Conservation (phyloP, 192 early-diverging fungal genomes). For the Umbelopsis ramanniana region DNA sequence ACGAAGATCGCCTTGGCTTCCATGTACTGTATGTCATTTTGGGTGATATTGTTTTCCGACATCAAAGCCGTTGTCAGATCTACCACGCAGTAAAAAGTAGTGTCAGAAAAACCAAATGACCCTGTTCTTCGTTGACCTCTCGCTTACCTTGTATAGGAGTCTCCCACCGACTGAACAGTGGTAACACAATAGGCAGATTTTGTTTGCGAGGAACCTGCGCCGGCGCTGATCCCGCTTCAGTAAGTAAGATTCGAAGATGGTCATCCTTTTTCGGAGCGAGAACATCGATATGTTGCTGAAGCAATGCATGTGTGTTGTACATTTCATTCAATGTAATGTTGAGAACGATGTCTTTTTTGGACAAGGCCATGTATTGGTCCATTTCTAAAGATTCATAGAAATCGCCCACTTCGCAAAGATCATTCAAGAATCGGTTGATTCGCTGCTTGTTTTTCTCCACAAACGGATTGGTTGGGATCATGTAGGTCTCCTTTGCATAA, state of each 20-base stretch:
- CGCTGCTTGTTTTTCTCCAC: conserved; percentile 85
- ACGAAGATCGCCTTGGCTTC: conserved; percentile 95
- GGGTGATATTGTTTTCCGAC: conserved; percentile 89
- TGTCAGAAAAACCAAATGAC: not conserved
- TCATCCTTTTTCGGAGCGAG: conserved; percentile 81
- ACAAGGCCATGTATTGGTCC: conserved; percentile 97
- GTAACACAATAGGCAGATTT: conserved; percentile 73
- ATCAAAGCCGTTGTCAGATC: conserved; percentile 66
- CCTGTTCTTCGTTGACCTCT: no score
- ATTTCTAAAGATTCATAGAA: conserved; percentile 97
- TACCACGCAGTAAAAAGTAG: no score
- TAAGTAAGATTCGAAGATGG: conserved; percentile 78
- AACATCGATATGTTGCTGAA: conserved; percentile 81
- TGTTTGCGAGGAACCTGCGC: conserved; percentile 80
- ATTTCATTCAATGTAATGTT: conserved; percentile 95
- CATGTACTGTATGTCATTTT: conserved; percentile 93
- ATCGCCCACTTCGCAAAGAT: conserved; percentile 92
- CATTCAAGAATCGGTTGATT: conserved; percentile 88
- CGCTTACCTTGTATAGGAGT: conserved; percentile 71
- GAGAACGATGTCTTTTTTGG: conserved; percentile 88
- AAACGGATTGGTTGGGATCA: conserved; percentile 89
- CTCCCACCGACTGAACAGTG: conserved; percentile 85
- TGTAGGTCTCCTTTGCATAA: conserved; percentile 90
- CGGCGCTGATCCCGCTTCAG: conserved; percentile 77
- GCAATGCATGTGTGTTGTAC: conserved; percentile 86